Percentiles rank a stretch among this genome's conserved stretches.
Evolutionary conservation across 129 eudicot species (phyloP).

Genomic region (Calendula officinalis): DNA sequence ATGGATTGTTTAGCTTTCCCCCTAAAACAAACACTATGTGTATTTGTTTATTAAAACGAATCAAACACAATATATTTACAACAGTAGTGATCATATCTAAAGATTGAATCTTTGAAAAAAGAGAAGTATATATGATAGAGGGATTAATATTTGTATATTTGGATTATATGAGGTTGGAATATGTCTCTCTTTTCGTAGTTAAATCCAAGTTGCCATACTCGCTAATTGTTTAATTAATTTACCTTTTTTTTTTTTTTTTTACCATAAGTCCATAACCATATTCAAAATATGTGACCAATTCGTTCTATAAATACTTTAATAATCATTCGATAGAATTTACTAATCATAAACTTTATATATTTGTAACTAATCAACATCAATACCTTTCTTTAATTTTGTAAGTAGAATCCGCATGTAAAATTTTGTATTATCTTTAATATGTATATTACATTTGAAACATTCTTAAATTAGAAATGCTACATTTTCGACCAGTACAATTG

Average conservation of each 20-base stretch:
- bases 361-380: too few species aligned
- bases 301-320: background rate
- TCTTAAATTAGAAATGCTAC: too few species aligned
- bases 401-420: too few species aligned
- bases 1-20: background rate
- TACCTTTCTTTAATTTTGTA: too few species aligned
- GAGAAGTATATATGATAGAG: background rate
- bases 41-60: background rate
- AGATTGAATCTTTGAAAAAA: slow-evolving; percentile 29
- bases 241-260: background rate
- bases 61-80: slow-evolving; percentile 4
- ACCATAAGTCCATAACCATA: slow-evolving; percentile 6
- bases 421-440: too few species aligned
- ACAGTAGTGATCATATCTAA: slow-evolving; percentile 2
- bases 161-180: too few species aligned
- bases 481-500: too few species aligned
- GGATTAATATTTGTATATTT: slow-evolving; percentile 3
- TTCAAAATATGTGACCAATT: background rate
- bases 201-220: slow-evolving; percentile 8
- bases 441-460: too few species aligned
- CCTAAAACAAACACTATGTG: background rate
- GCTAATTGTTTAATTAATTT: background rate
- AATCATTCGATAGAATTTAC: background rate
- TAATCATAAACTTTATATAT: too few species aligned
- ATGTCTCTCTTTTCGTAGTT: slow-evolving; percentile 15